Evolutionary conservation across 176 grass and related monocot species (phyloP).

Genomic region (Juncus effusus): DNA sequence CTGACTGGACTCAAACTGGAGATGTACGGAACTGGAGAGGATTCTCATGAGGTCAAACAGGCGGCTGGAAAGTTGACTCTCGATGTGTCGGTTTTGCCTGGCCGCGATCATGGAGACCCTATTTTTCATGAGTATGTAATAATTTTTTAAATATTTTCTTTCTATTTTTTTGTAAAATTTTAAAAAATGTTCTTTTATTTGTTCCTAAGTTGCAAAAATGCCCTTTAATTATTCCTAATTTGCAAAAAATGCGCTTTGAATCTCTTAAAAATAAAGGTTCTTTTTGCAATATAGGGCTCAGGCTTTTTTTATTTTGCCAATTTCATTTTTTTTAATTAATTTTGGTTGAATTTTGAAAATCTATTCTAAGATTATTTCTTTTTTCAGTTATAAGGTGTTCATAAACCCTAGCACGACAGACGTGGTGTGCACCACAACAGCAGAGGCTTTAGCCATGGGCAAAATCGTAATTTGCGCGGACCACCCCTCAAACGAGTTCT

Average conservation of each 20-base stretch:
- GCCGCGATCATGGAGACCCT: slow-evolving; percentile 79
- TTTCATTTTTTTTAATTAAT: too few relatives aligned
- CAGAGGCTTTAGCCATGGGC: slow-evolving; percentile 91
- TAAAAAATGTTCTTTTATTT: too few relatives aligned
- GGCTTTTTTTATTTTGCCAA: too few relatives aligned
- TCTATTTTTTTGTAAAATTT: neutral
- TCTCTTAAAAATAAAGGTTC: too few relatives aligned
- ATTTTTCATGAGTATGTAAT: slow-evolving; percentile 79
- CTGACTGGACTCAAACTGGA: slow-evolving; percentile 76
- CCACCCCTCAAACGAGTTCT: slow-evolving; percentile 94
- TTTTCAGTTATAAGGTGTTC: slow-evolving; percentile 92
- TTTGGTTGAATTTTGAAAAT: too few relatives aligned
- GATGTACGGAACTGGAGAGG: slow-evolving; percentile 92
- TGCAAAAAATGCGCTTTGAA: too few relatives aligned
- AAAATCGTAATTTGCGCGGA: slow-evolving; percentile 90
- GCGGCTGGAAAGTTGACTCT: slow-evolving; percentile 56
- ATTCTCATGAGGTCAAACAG: slow-evolving; percentile 59
- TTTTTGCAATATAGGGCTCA: too few relatives aligned
- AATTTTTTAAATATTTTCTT: slow-evolving; percentile 3
- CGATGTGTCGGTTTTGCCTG: slow-evolving; percentile 66
- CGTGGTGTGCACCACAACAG: slow-evolving; percentile 94
- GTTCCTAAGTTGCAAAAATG: too few relatives aligned
- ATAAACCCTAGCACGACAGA: slow-evolving; percentile 97
- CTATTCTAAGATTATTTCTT: too few relatives aligned
- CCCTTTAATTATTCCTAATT: too few relatives aligned